These are phyloP conservation scores for Barbatosphaeria neglecta DNA, from an alignment of 495 filamentous ascomycete species.

Conservation along the genomic window DNA sequence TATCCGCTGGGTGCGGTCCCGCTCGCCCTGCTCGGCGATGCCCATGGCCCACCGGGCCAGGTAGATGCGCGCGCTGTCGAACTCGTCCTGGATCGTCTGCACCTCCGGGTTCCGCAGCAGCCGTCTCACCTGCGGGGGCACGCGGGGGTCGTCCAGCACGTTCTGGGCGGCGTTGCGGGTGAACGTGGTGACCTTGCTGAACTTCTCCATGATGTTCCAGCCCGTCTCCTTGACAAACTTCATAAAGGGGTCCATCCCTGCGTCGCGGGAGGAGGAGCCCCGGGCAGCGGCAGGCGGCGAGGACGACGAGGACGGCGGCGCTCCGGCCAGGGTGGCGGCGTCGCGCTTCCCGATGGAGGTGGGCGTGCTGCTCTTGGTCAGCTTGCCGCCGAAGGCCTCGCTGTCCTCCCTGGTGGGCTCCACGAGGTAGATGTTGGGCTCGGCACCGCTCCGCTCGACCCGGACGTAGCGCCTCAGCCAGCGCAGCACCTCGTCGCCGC, in stretches of 20 bases:
- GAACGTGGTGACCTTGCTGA: constrained; percentile 93
- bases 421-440: constrained; percentile 81
- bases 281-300: not conserved
- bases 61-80: constrained; percentile 89
- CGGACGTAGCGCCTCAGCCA: constrained; percentile 79
- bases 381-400: constrained; percentile 60
- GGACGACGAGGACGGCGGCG: not conserved
- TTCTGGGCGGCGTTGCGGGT: constrained; percentile 85
- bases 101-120: constrained; percentile 89
- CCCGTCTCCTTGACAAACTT: constrained; percentile 92
- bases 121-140: constrained; percentile 77
- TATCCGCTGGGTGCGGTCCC: constrained; percentile 69
- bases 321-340: constrained; percentile 15
- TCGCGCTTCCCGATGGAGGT: constrained; percentile 27
- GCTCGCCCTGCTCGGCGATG: constrained; percentile 89
- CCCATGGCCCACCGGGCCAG: constrained; percentile 97
- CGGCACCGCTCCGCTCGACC: constrained; percentile 70
- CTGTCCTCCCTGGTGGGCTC: constrained; percentile 80
- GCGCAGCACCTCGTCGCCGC: constrained; percentile 86
- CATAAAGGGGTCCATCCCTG: constrained; percentile 86
- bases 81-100: constrained; percentile 89
- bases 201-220: constrained; percentile 90
- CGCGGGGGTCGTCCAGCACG: constrained; percentile 73
- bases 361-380: constrained; percentile 23
- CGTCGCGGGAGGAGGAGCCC: constrained; percentile 38